Evolutionary conservation across 352 stramenopile genomes (phyloP).

Genomic region (Phytophthora kernoviae): DNA sequence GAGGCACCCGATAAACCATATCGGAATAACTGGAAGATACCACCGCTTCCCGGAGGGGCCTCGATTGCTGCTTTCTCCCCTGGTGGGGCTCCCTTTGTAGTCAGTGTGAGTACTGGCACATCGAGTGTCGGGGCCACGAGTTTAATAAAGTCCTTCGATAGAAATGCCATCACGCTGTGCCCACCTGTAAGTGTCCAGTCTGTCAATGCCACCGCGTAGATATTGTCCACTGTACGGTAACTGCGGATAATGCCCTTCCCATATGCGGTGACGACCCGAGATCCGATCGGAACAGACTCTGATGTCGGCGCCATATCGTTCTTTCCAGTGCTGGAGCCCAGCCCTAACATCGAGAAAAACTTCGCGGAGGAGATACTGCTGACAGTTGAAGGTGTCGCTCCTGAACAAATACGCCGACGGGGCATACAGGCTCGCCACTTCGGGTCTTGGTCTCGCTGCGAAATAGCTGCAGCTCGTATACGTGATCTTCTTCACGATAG

Average conservation of each 20-base stretch:
- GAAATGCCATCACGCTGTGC: conserved; percentile 54
- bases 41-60: conserved; percentile 43
- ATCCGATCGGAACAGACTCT: conserved; percentile 31
- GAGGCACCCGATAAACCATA: conserved; percentile 29
- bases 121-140: conserved; percentile 29
- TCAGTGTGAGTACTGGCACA: conserved; percentile 39
- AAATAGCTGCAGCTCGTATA: conserved; percentile 77
- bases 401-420: conserved; percentile 53
- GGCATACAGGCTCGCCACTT: conserved; percentile 19
- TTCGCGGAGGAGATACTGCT: conserved; percentile 58
- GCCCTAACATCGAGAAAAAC: conserved; percentile 74
- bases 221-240: conserved; percentile 45
- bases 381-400: conserved; percentile 56
- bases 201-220: conserved; percentile 58
- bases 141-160: conserved; percentile 52
- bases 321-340: conserved; percentile 35
- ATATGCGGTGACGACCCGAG: conserved; percentile 59
- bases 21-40: conserved; percentile 77
- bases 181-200: conserved; percentile 50
- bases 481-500: conserved; percentile 63
- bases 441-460: conserved; percentile 40
- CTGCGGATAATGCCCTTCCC: conserved; percentile 60
- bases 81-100: conserved; percentile 17
- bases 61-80: not conserved
- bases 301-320: conserved; percentile 6